Evolutionary conservation across 805 yeast species (phyloP), one percentile per base, ranked within the genome.

Genomic region (Ogataea nakhonphanomensis): DNA sequence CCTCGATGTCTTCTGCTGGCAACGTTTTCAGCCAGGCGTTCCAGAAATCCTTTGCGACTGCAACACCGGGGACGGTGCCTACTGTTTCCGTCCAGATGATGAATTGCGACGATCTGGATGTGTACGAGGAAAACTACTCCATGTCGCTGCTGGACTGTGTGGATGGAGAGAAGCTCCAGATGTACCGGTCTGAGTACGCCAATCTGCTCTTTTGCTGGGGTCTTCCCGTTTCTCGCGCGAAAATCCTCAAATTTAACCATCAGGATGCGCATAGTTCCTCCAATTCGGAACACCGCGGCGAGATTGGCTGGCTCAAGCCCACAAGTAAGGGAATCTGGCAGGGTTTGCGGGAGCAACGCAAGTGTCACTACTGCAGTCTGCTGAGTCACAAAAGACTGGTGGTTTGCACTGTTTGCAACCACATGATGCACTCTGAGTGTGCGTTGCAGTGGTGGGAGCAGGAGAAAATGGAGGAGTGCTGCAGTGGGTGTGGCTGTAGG

Each of bases 401-500:
- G 23, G 73, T 77, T 0, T 90, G 98, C 55, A 71, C 76, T 5
- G 66, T 67, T 21, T 90, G 98, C 62, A 83, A 79, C 41, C 97
- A 91, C 61, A 68, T 85, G 3, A 54, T 84, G 49, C 98, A 90
- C 57, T 74, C 86, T 3, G 67, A 68, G 15, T 90, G 98, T 65
- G 93, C 95, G 0, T 62, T 71, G 13, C 72, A 72, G 36, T 90
- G 98, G 96, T 88, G 95, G 87, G 61, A 62, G 7, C 51, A 58
- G 1, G 65, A 54, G 20, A 57, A 58, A 7, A 64, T 67, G 42
- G 48, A 48, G 0, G 84, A 82, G 51, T 87, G 96, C 61, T 81
- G 95, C 0, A 74, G 84, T 33, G 96, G 95, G 0, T 88, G 96
- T 67, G 95, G 95, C 0, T 88, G 96, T 53, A 47, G 55, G 5